Base-by-base conservation (phyloP, 2,329 filamentous ascomycete genomes). In the Alternaria brassicae region DNA sequence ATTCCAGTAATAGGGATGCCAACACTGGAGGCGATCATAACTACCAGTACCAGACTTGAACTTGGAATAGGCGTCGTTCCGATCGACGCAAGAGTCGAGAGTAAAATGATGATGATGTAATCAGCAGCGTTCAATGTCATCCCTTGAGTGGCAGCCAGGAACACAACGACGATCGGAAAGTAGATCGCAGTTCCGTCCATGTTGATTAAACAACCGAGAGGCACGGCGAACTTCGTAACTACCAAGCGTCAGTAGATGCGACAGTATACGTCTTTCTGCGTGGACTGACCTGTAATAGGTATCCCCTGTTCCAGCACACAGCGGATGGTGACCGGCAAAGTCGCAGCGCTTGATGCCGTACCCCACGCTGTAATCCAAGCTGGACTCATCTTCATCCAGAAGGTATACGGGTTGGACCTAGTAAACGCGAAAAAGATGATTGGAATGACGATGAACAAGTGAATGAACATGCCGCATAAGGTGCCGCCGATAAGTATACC, bases 281-380 rank as follows among this genome's bases (percentile, higher is more conserved):
- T 7, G 5, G 12, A 56, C 56, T 59, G 0, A 56, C 56, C 65
- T 6, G 77, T 81, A 21, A 78, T 67, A 0, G 83, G 81, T 1
- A 84, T 70, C 0, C 79, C 78, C 4, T 77, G 76, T 13, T 73
- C 79, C 8, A 77, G 66, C 6, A 78, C 74, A 17, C 77, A 80
- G 13, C 77, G 74, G 47, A 85, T 77, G 2, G 83, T 84, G 13
- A 85, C 79, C 0, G 83, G 80, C 21, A 85, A 74, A 1, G 83
- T 85, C 6, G 82, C 83, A 12, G 83, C 83, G 2, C 81, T 84
- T 1, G 82, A 84, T 1, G 83, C 83, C 10, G 82, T 81, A 37
- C 83, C 83, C 83, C 83, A 85, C 0, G 83, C 83, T 1, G 83
- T 85, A 50, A 85, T 76, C 84, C 83, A 85, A 0, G 83, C 82